These are phyloP conservation scores for Teratosphaeria pseudoeucalypti DNA, from an alignment of 2,329 filamentous ascomycete genomes.

Conservation along the genomic window DNA sequence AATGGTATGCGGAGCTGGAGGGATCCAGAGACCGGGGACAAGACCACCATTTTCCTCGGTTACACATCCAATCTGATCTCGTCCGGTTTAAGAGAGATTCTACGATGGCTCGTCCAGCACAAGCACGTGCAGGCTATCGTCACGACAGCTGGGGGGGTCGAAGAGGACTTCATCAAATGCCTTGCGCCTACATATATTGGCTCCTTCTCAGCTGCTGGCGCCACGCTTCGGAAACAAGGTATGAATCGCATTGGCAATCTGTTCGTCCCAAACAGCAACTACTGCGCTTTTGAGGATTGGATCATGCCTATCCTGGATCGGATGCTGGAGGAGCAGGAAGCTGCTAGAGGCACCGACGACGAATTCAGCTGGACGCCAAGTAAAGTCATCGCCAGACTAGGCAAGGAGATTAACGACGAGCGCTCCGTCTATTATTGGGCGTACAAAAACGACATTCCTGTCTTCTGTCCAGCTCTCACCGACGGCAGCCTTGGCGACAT, in stretches of 20 bases:
- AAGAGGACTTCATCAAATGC: slow-evolving; percentile 98
- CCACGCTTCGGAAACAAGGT: slow-evolving; percentile 68
- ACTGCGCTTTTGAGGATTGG: slow-evolving; percentile 98
- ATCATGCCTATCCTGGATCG: slow-evolving; percentile 86
- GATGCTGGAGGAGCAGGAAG: slow-evolving; percentile 91
- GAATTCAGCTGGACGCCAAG: slow-evolving; percentile 86
- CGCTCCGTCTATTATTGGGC: slow-evolving; percentile 94
- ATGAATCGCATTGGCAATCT: slow-evolving; percentile 95
- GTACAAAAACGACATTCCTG: slow-evolving; percentile 89
- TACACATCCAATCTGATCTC: slow-evolving; percentile 98
- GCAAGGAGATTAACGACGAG: slow-evolving; percentile 89
- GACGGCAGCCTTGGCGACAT: slow-evolving; percentile 95
- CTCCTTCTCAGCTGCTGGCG: slow-evolving; percentile 68
- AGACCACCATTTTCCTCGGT: slow-evolving; percentile 89
- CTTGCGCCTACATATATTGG: slow-evolving; percentile 88
- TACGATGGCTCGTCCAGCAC: slow-evolving; percentile 89
- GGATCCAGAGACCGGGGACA: slow-evolving; percentile 66
- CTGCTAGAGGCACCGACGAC: slow-evolving; percentile 48
- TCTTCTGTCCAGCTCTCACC: slow-evolving; percentile 93
- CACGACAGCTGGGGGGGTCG: slow-evolving; percentile 87
- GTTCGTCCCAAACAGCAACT: slow-evolving; percentile 91
- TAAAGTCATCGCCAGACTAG: slow-evolving; percentile 79
- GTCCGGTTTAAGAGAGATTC: slow-evolving; percentile 79
- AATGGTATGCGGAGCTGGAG: slow-evolving; percentile 86
- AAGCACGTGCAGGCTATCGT: slow-evolving; percentile 87